Evolutionary conservation across 2,329 filamentous ascomycete species (phyloP), one percentile per base, ranked within the genome.

Genomic region (Calcarisporium arbuscula): DNA sequence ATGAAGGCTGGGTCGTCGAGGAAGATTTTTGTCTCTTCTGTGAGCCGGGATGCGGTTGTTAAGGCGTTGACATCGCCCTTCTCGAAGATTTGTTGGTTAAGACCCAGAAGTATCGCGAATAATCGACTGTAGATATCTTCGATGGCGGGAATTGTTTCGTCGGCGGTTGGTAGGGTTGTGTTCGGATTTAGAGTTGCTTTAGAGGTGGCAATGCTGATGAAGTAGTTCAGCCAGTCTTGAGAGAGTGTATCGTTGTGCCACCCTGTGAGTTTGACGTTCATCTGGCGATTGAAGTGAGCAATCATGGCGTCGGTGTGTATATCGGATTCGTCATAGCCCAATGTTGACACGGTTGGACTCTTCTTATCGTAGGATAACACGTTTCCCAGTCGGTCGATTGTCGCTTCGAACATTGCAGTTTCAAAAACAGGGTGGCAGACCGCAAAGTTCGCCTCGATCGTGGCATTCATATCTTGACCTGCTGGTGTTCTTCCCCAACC

Each of bases 231-330:
- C 53, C 64, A 72, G 26, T 70, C 66, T 1, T 44, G 46, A 0
- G 68, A 51, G 2, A 60, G 48, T 0, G 54, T 62, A 28, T 71
- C 61, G 35, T 70, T 73, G 42, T 75, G 74, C 63, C 64, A 74
- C 3, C n/a, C 10, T 1, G 11, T 4, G 1, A 10, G 2, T 1
- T 3, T 4, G 1, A 12, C 3, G 2, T 38, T 15, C n/a, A 51
- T 27, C 4, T 35, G 20, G 1, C n/a, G 0, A 16, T 49, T 53
- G 2, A 30, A 12, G 5, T 38, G 4, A 1, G 19, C 17, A 5
- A 47, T 25, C 2, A 57, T 12, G 0, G 5, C 8, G 3, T 45
- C 35, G 0, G 44, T 45, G 8, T 54, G 44, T 0, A 29, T 17
- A 0, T 37, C 17, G 1, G 45, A 43, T 0, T 40, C 38, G 0